Evolutionary conservation across 2,329 filamentous ascomycete genomes (phyloP), one percentile per base, ranked within the genome.

Genomic region (Raffaelea deltoideospora): DNA sequence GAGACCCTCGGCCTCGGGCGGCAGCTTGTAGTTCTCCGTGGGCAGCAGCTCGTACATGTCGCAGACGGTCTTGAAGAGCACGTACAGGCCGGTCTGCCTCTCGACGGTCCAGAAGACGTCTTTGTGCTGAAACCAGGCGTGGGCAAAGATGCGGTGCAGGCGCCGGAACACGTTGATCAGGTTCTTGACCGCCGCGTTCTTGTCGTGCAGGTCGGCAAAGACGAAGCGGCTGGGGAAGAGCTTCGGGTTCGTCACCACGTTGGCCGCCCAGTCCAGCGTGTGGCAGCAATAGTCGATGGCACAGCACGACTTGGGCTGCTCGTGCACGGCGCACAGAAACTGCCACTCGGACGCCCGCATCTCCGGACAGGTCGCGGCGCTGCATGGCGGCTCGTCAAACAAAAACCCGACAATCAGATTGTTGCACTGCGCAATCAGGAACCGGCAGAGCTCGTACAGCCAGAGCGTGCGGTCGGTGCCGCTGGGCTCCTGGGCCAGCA

Each of bases 271-370:
- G 61, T 98, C 90, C 31, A 98, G 76, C 0, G 90, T 98, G 55
- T 98, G 90, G 56, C 88, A 96, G 68, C 87, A 95, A 62, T 98
- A 98, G 60, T 98, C 90, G 52, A 98, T 95, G 35, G 90, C 90
- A 58, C 88, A 95, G 64, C 90, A 98, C 50, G 80, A 83, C 61
- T 96, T 96, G 34, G 90, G 90, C 34, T 86, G 81, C 53, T 96
- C 88, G 55, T 98, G 90, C 3, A 96, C 90, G 35, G 90, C 90
- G 61, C 90, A 98, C 33, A 98, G 74, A 52, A 96, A 98, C 60
- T 98, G 90, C 90, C 90, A 98, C 63, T 98, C 88, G 22, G 83
- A 90, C 3, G 90, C 90, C 52, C 90, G 86, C 90, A 98, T 98
- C 60, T 98, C 90, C 23, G 87, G 86, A 52, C 90, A 98, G 2